These are phyloP conservation scores for Termitomyces sp. DNA, from an alignment of 768 basidiomycete species.

Conservation along the genomic window DNA sequence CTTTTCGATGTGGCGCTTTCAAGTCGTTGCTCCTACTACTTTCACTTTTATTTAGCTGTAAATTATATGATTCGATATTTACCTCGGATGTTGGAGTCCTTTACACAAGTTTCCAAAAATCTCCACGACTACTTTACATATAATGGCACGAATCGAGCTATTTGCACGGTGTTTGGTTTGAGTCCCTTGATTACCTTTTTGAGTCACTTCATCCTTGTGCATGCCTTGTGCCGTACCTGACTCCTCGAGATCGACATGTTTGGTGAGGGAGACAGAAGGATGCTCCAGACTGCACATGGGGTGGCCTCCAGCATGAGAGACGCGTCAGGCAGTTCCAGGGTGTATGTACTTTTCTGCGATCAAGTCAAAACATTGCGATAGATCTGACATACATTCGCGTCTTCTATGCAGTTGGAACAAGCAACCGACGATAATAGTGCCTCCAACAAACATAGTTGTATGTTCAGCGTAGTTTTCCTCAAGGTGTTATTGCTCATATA, in stretches of 20 bases:
- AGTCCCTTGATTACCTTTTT: conserved; percentile 13
- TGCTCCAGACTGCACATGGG: conserved; percentile 1
- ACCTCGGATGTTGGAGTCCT: background rate
- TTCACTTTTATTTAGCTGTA: background rate
- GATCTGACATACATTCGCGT: background rate
- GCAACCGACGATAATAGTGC: background rate
- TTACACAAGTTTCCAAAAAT: background rate
- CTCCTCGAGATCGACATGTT: conserved; percentile 7
- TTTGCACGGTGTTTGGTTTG: background rate
- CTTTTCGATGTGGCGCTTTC: background rate
- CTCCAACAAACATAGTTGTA: conserved; percentile 1
- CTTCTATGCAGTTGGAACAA: conserved; percentile 5
- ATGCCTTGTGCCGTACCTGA: conserved; percentile 1
- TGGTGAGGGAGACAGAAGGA: background rate
- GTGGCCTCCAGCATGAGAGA: conserved; percentile 1
- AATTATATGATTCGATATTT: background rate
- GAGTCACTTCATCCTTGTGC: conserved; percentile 9
- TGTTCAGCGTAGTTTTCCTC: background rate
- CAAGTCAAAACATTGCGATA: background rate
- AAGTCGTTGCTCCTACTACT: background rate
- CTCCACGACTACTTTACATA: no score
- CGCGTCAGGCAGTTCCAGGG: conserved; percentile 3
- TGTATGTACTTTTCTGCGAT: conserved; percentile 4
- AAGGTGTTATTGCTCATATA: background rate
- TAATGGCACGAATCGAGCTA: background rate